Conservation (phyloP, 2,329 filamentous ascomycete species). For the Seiridium unicorne region DNA sequence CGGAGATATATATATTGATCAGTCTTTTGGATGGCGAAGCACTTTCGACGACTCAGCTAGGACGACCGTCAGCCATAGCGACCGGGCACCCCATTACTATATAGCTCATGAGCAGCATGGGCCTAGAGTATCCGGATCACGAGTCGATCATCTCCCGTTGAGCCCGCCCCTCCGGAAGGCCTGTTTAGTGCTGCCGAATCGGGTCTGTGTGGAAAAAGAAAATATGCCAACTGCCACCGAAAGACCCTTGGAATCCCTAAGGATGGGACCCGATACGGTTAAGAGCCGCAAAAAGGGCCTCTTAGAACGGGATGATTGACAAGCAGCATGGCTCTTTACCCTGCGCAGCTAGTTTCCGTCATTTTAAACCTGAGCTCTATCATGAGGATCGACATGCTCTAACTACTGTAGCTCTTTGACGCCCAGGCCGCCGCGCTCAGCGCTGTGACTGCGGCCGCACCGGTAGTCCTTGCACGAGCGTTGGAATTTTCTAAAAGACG, state of each 20-base stretch:
- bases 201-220: too few relatives aligned
- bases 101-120: neutral
- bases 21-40: neutral
- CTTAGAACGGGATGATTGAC: neutral
- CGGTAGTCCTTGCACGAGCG: neutral
- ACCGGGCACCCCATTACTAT: neutral
- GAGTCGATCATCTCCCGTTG: too few relatives aligned
- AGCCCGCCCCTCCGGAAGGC: too few relatives aligned
- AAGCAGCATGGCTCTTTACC: neutral
- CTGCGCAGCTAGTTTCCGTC: neutral
- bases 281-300: neutral
- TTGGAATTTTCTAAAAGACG: neutral
- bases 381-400: constrained; percentile 1
- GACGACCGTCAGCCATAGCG: neutral
- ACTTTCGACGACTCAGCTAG: neutral
- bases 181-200: too few relatives aligned
- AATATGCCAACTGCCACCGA: too few relatives aligned
- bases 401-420: neutral
- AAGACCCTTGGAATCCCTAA: neutral
- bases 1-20: neutral
- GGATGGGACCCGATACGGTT: neutral
- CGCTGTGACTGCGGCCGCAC: constrained; percentile 1
- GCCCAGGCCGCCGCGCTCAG: neutral
- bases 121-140: neutral
- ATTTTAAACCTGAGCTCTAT: neutral